Percentiles rank a stretch among this genome's conserved stretches.
Conservation (phyloP, 805 yeast genomes). For the Priceomyces melissophilus region DNA sequence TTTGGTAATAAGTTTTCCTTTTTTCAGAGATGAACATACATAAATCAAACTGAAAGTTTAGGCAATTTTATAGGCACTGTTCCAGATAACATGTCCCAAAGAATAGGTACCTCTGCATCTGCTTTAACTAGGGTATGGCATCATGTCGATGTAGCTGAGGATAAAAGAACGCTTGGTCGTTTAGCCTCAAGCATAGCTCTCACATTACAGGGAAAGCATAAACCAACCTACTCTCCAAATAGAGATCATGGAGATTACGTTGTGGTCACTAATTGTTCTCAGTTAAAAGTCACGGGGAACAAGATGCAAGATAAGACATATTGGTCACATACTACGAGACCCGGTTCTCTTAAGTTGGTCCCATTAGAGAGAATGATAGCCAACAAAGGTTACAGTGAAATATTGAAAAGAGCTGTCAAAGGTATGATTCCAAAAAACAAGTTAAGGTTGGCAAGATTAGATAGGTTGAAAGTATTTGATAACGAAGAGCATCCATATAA, state of each 20-base stretch:
- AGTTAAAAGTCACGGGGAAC: slow-evolving; percentile 78
- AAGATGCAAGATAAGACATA: slow-evolving; percentile 78
- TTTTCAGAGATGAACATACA: neutral
- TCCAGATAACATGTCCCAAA: slow-evolving; percentile 25
- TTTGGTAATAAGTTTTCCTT: slow-evolving; percentile 2
- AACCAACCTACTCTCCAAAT: slow-evolving; percentile 73
- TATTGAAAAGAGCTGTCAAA: slow-evolving; percentile 81
- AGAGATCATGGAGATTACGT: slow-evolving; percentile 95
- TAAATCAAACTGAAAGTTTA: neutral
- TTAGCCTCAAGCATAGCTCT: slow-evolving; percentile 85
- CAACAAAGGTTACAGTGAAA: slow-evolving; percentile 85
- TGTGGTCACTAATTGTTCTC: slow-evolving; percentile 89
- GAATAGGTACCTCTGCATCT: slow-evolving; percentile 50
- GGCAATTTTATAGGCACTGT: neutral
- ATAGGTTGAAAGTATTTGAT: slow-evolving; percentile 81
- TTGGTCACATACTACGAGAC: slow-evolving; percentile 85
- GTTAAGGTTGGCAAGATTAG: slow-evolving; percentile 72
- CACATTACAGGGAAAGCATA: slow-evolving; percentile 93
- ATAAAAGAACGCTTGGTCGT: slow-evolving; percentile 84
- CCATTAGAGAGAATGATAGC: slow-evolving; percentile 75
- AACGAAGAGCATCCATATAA: slow-evolving; percentile 86
- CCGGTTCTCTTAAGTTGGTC: slow-evolving; percentile 81
- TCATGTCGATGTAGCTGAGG: slow-evolving; percentile 86
- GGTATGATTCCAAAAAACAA: slow-evolving; percentile 96
- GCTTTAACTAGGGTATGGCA: slow-evolving; percentile 92